Conservation (phyloP, 2,329 filamentous ascomycete species). For the Fusarium burgessii region DNA sequence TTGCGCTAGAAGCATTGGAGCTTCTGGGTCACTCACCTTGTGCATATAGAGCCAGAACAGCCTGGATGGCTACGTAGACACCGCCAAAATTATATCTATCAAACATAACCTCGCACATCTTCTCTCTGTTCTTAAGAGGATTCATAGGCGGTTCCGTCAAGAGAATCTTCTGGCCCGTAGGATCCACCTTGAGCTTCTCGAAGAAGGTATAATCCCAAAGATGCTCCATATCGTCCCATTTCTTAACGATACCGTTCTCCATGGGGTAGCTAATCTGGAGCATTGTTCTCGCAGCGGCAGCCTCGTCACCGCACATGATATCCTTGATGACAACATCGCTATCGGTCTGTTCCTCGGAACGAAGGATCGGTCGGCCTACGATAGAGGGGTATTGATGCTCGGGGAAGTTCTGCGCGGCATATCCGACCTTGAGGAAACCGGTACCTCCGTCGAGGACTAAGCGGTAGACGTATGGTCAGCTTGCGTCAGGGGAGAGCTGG, state of each 20-base stretch:
- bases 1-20: not conserved
- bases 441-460: slow-evolving; percentile 99
- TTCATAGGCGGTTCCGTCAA: slow-evolving; percentile 98
- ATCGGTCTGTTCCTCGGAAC: slow-evolving; percentile 85
- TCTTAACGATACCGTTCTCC: slow-evolving; percentile 99
- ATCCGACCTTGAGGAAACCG: slow-evolving; percentile 99
- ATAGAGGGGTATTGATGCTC: slow-evolving; percentile 99
- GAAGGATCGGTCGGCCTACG: slow-evolving; percentile 95
- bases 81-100: slow-evolving; percentile 96
- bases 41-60: slow-evolving; percentile 93
- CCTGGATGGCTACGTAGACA: slow-evolving; percentile 98
- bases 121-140: slow-evolving; percentile 93
- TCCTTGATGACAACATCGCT: slow-evolving; percentile 83
- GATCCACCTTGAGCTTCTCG: slow-evolving; percentile 95
- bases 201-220: slow-evolving; percentile 99
- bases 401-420: slow-evolving; percentile 99
- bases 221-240: slow-evolving; percentile 99
- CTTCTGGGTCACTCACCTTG: slow-evolving; percentile 72
- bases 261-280: slow-evolving; percentile 99
- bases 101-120: slow-evolving; percentile 99
- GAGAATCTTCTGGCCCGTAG: slow-evolving; percentile 93
- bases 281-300: slow-evolving; percentile 94
- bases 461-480: slow-evolving; percentile 41
- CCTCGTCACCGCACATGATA: slow-evolving; percentile 99
- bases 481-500: slow-evolving; percentile 32